Evolutionary conservation across 1,284 basidiomycete genomes (phyloP), one percentile per base, ranked within the genome.

Genomic region (Malassezia nana): DNA sequence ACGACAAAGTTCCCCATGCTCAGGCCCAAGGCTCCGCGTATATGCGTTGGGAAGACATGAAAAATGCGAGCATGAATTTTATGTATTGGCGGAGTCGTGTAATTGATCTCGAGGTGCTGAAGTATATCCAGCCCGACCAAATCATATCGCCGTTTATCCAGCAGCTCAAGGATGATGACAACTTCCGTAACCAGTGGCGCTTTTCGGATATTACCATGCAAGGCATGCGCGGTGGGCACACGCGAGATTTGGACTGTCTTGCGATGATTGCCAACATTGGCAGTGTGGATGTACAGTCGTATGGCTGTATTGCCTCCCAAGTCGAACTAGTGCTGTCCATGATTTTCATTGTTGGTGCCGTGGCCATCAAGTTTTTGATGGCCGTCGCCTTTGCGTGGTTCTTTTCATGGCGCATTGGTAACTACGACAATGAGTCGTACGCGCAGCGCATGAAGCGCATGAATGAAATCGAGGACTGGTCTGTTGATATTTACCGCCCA

Each of bases 341-440:
- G 65, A 82, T 92, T 63, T 94, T 96, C 81, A 98, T 99, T 74
- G 84, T 95, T 60, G 94, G 92, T 57, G 91, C 95, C 56, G 92
- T 98, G 52, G 79, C 82, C 51, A 91, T 95, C 76, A 89, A 90
- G 59, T 99, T 96, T 78, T 79, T 82, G 64, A 92, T 98, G 89
- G 92, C 94, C 38, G 86, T 96, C 66, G 79, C 89, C 73, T 99
- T 98, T 76, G 81, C 87, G 35, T 99, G 92, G 92, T 98, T 95
- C 81, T 83, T 89, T 72, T 89, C 87, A 20, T 90, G 87, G 85
- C 83, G 83, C 68, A 79, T 99, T 38, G 92, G 92, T 48, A 86
- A 88, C 65, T 98, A 95, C 79, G 84, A 85, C 63, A 82, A 83
- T 49, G 94, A 98, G 78, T 88, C 89, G 30, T 90, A 92, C 75